Percentiles rank a stretch among this genome's conserved stretches.
Evolutionary conservation across 305 asterid species (phyloP).

Genomic region (Rubia peregrina): DNA sequence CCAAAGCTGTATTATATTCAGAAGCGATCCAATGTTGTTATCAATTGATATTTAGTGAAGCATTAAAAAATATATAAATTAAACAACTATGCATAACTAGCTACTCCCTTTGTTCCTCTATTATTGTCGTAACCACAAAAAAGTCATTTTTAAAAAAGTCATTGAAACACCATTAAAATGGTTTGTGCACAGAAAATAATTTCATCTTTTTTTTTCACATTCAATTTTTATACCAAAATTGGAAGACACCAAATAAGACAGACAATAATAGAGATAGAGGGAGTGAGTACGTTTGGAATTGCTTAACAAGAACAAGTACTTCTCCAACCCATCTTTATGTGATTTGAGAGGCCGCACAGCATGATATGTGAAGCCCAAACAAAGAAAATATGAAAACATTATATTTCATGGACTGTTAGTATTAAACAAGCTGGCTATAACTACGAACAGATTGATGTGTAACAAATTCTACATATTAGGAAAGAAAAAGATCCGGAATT

Average conservation of each 20-base stretch:
- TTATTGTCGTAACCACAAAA: too few relatives aligned
- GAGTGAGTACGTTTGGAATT: background rate
- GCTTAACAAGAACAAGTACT: background rate
- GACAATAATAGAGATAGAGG: too few relatives aligned
- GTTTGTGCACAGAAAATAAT: too few relatives aligned
- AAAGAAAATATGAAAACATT: background rate
- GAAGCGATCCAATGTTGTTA: background rate
- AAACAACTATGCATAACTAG: too few relatives aligned
- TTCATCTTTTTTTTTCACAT: too few relatives aligned
- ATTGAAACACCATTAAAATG: too few relatives aligned
- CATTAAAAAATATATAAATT: background rate
- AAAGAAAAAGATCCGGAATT: background rate
- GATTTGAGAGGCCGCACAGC: background rate
- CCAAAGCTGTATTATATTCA: background rate
- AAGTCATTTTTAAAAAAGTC: too few relatives aligned
- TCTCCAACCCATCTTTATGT: slow-evolving; percentile 1
- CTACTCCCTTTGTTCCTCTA: too few relatives aligned
- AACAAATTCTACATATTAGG: background rate
- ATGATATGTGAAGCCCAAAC: background rate
- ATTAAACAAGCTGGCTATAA: background rate
- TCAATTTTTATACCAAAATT: too few relatives aligned
- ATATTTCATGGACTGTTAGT: background rate
- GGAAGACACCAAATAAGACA: too few relatives aligned
- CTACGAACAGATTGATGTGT: background rate
- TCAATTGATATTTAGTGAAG: background rate